A percentile compares a stretch with the other conserved stretches of the same genome.
These are phyloP conservation scores for Thraustochytrium striatum DNA, from an alignment of 352 stramenopile genomes.

Conservation along the genomic window DNA sequence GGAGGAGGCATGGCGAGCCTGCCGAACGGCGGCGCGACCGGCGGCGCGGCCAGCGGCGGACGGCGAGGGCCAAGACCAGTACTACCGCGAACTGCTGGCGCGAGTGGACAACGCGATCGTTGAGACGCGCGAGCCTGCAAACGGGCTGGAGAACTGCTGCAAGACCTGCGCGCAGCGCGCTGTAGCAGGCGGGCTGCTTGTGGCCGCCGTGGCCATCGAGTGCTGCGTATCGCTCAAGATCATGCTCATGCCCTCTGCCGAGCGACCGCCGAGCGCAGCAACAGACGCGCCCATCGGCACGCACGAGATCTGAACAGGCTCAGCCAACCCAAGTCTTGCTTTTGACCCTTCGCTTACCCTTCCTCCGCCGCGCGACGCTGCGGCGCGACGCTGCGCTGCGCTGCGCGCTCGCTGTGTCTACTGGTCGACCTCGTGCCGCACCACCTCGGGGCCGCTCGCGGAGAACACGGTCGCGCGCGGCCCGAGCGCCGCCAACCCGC, in stretches of 20 bases:
- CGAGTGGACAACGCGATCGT: conserved; percentile 43
- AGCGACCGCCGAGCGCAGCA: neutral
- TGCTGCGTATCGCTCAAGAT: conserved; percentile 19
- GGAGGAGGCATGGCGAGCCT: neutral
- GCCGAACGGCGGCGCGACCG: neutral
- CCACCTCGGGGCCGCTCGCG: neutral
- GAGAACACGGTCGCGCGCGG: neutral
- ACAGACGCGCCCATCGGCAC: neutral
- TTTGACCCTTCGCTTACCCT: too few species aligned
- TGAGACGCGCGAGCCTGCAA: conserved; percentile 1
- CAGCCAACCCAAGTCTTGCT: too few species aligned
- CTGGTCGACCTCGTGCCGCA: too few species aligned
- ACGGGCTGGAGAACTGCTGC: conserved; percentile 1
- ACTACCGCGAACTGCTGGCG: conserved; percentile 43
- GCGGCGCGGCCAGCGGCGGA: too few species aligned
- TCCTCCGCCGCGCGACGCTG: too few species aligned
- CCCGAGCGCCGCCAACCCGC: neutral
- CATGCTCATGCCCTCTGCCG: neutral
- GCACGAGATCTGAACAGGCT: too few species aligned
- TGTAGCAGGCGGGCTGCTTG: conserved; percentile 17
- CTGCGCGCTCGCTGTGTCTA: too few species aligned
- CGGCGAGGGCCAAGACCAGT: conserved; percentile 22
- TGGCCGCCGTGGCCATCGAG: conserved; percentile 5
- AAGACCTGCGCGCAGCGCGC: neutral
- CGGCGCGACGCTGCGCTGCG: too few species aligned